phyloP scores from a whole-genome alignment of 2,329 filamentous ascomycete species.

The Septoria linicola region DNA sequence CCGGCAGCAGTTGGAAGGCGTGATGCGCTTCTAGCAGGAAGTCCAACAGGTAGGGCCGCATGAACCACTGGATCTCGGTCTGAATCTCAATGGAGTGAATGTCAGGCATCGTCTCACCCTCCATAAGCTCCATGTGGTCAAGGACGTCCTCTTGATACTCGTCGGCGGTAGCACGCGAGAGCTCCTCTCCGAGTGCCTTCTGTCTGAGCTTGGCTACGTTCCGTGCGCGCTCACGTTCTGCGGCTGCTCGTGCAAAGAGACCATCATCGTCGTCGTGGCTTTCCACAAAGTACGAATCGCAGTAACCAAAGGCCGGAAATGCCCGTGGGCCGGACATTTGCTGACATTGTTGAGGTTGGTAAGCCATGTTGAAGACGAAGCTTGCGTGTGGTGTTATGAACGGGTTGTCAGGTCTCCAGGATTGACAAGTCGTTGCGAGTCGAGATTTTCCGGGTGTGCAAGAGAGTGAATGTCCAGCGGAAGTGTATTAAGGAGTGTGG shows the following conservation, averaged over 20 bases:
- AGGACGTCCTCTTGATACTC: slow-evolving; percentile 95
- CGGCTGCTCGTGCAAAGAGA: slow-evolving; percentile 57
- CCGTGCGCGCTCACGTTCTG: slow-evolving; percentile 72
- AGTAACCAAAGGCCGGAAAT: slow-evolving; percentile 59
- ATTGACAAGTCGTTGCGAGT: slow-evolving; percentile 40
- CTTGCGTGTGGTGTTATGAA: slow-evolving; percentile 36
- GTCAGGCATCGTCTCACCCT: slow-evolving; percentile 89
- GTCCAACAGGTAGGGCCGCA: slow-evolving; percentile 96
- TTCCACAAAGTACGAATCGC: slow-evolving; percentile 69
- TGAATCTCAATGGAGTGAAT: slow-evolving; percentile 98
- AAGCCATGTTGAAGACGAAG: slow-evolving; percentile 53
- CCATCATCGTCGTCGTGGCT: slow-evolving; percentile 57
- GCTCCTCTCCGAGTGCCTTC: slow-evolving; percentile 82
- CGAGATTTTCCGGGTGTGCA: slow-evolving; percentile 32
- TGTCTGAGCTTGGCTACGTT: slow-evolving; percentile 79
- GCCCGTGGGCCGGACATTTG: slow-evolving; percentile 38
- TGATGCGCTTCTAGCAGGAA: slow-evolving; percentile 97
- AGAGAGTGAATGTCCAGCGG: slow-evolving; percentile 45
- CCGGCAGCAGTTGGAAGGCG: slow-evolving; percentile 88
- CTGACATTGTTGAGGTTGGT: slow-evolving; percentile 40
- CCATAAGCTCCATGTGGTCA: slow-evolving; percentile 93
- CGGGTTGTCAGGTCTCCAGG: slow-evolving; percentile 50
- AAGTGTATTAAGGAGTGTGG: slow-evolving; percentile 53
- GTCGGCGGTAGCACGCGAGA: slow-evolving; percentile 79
- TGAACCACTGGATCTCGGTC: slow-evolving; percentile 99